Evolutionary conservation across 108 stramenopile species (phyloP).

Genomic region (Cylindrotheca closterium): DNA sequence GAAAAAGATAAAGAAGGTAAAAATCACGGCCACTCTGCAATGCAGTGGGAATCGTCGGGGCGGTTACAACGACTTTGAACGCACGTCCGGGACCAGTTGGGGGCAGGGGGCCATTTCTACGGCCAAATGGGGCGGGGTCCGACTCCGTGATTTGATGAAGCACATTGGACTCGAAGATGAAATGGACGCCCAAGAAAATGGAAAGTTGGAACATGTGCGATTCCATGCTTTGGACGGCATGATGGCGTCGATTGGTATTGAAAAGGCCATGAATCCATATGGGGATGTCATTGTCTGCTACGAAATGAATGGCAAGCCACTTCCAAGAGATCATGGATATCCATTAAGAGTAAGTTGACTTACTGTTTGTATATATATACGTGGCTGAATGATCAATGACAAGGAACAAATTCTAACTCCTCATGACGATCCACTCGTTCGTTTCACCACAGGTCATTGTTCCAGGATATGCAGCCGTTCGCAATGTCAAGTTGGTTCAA

Average conservation of each 20-base stretch:
- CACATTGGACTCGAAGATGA: constrained; percentile 54
- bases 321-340: constrained; percentile 93
- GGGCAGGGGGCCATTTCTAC: constrained; percentile 87
- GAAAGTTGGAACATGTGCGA: constrained; percentile 60
- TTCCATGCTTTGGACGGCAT: constrained; percentile 83
- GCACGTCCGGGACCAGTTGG: constrained; percentile 90
- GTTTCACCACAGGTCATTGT: constrained; percentile 55
- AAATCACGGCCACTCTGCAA: constrained; percentile 85
- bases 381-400: too few relatives aligned
- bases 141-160: constrained; percentile 80
- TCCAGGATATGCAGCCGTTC: constrained; percentile 86
- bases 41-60: constrained; percentile 95
- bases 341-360: constrained; percentile 75
- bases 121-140: constrained; percentile 91
- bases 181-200: constrained; percentile 39
- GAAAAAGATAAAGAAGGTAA: constrained; percentile 60
- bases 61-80: constrained; percentile 70
- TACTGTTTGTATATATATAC: too few relatives aligned
- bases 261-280: constrained; percentile 76
- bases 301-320: constrained; percentile 92
- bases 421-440: too few relatives aligned
- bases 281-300: constrained; percentile 92
- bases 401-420: too few relatives aligned
- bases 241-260: constrained; percentile 73
- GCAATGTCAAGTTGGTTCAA: constrained; percentile 76